Conservation (phyloP, 805 yeast species). For the Saturnispora silvae region DNA sequence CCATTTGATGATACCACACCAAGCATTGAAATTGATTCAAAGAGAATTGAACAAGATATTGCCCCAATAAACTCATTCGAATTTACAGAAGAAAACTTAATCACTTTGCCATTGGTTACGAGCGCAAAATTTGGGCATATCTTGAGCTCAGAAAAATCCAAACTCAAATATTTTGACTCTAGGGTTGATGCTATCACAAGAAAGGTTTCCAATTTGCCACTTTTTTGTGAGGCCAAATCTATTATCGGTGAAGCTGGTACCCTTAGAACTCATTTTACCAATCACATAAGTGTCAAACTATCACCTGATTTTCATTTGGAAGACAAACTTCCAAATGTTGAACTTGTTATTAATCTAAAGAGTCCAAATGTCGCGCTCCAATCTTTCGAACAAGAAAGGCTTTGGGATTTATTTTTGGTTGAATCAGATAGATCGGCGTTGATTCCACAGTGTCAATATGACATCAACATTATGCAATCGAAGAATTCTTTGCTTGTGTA, state of each 20-base stretch:
- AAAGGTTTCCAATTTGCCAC: slow-evolving; percentile 15
- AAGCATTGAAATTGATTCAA: not conserved
- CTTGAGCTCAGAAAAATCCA: slow-evolving; percentile 12
- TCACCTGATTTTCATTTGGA: slow-evolving; percentile 23
- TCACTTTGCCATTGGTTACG: slow-evolving; percentile 18
- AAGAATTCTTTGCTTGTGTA: slow-evolving; percentile 20
- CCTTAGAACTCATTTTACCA: slow-evolving; percentile 20
- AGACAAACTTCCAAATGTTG: slow-evolving; percentile 22
- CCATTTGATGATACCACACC: not conserved
- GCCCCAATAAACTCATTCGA: not conserved
- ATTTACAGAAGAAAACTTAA: slow-evolving; percentile 6
- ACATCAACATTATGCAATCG: slow-evolving; percentile 24
- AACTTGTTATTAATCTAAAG: slow-evolving; percentile 23
- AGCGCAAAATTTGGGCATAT: slow-evolving; percentile 24
- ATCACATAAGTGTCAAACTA: slow-evolving; percentile 22
- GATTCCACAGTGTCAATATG: slow-evolving; percentile 17
- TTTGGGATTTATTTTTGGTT: slow-evolving; percentile 17
- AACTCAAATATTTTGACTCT: slow-evolving; percentile 17
- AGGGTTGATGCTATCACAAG: slow-evolving; percentile 20
- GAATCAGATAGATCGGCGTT: slow-evolving; percentile 22
- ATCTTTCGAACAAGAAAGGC: slow-evolving; percentile 11
- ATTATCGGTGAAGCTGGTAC: slow-evolving; percentile 25
- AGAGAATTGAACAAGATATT: slow-evolving; percentile 2
- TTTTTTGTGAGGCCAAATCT: slow-evolving; percentile 17
- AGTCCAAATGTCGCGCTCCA: slow-evolving; percentile 15